phyloP scores from a whole-genome alignment of 75 land plant species.

The Larix kaempferi region DNA sequence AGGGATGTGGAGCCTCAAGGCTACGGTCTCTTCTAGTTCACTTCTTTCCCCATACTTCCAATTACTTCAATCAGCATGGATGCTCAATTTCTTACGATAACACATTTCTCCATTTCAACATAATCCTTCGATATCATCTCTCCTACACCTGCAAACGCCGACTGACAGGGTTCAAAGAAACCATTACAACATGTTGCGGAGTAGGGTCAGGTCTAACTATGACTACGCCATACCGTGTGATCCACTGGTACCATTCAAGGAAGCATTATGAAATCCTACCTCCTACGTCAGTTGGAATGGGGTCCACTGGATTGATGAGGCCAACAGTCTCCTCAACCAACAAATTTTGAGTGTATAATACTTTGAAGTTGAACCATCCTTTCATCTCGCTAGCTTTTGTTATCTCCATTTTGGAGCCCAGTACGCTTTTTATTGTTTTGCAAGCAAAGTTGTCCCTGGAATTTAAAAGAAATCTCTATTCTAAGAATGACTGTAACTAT shows the following conservation, averaged over 20 bases:
- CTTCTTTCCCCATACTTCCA: slow-evolving; percentile 24
- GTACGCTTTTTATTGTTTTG: too few species aligned
- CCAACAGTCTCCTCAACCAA: slow-evolving; percentile 43
- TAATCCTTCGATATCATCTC: slow-evolving; percentile 30
- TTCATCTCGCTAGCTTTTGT: slow-evolving; percentile 47
- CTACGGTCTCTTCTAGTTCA: slow-evolving; percentile 55
- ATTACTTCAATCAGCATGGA: slow-evolving; percentile 44
- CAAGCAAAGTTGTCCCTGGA: too few species aligned
- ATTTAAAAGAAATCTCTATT: too few species aligned
- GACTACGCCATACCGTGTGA: slow-evolving; percentile 44
- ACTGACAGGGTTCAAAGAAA: slow-evolving; percentile 56
- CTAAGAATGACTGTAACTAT: too few species aligned
- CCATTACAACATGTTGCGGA: slow-evolving; percentile 57
- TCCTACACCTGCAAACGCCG: slow-evolving; percentile 16
- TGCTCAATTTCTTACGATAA: slow-evolving; percentile 53
- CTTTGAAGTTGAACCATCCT: slow-evolving; percentile 62
- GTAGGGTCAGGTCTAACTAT: slow-evolving; percentile 71
- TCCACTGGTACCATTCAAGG: slow-evolving; percentile 44
- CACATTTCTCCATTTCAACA: slow-evolving; percentile 44
- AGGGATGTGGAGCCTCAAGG: slow-evolving; percentile 75
- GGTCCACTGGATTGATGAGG: slow-evolving; percentile 73
- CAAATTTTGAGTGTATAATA: slow-evolving; percentile 46
- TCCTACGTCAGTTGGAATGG: slow-evolving; percentile 89
- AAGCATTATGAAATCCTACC: slow-evolving; percentile 34
- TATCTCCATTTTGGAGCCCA: slow-evolving; percentile 6